Evolutionary conservation across 2,329 filamentous ascomycete genomes (phyloP).

Genomic region (Trichoderma sp.): DNA sequence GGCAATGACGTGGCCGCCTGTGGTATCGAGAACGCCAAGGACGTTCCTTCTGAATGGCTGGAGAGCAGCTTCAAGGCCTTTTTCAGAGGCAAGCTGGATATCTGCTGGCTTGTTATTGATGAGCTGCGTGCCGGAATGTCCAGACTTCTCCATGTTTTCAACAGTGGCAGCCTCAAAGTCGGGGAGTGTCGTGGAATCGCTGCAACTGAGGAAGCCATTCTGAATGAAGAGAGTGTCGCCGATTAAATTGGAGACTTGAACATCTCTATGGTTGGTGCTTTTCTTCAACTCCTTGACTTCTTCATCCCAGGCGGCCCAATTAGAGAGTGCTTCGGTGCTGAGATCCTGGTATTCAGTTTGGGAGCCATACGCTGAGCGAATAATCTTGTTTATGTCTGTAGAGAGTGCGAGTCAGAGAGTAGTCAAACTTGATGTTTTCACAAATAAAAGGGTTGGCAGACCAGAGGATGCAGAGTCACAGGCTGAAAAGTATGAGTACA

Average conservation of each 20-base stretch:
- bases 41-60: slow-evolving; percentile 36
- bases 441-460: slow-evolving; percentile 12
- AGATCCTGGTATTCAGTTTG: slow-evolving; percentile 47
- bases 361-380: slow-evolving; percentile 38
- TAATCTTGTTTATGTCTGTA: slow-evolving; percentile 38
- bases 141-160: slow-evolving; percentile 34
- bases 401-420: not conserved
- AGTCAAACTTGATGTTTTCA: not conserved
- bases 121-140: slow-evolving; percentile 36
- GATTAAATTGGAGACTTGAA: slow-evolving; percentile 7
- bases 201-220: slow-evolving; percentile 35
- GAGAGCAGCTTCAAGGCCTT: slow-evolving; percentile 32
- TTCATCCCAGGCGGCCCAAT: slow-evolving; percentile 46
- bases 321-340: slow-evolving; percentile 39
- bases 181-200: slow-evolving; percentile 25
- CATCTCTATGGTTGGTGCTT: not conserved
- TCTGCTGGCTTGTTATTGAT: slow-evolving; percentile 30
- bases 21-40: slow-evolving; percentile 44
- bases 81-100: slow-evolving; percentile 27
- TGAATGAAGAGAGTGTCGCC: slow-evolving; percentile 32
- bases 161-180: slow-evolving; percentile 38
- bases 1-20: slow-evolving; percentile 44
- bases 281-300: slow-evolving; percentile 31
- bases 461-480: slow-evolving; percentile 44
- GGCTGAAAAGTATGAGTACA: slow-evolving; percentile 41